A percentile compares a stretch with the other conserved stretches of the same genome.
Conservation (phyloP, 108 stramenopile genomes). For the Aurantiochytrium sp. region DNA sequence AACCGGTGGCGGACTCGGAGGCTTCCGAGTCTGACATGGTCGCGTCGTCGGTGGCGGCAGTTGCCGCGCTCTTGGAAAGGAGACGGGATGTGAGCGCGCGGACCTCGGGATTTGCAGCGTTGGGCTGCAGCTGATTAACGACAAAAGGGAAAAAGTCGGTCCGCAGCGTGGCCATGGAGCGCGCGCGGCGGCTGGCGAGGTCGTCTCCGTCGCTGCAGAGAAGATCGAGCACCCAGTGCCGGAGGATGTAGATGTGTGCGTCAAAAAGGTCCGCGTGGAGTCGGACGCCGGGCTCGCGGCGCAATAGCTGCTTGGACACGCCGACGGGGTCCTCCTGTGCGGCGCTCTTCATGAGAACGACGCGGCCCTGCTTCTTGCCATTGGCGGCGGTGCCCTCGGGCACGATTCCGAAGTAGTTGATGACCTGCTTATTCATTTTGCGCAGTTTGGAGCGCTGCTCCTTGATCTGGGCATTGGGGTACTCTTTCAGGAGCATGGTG, state of each 20-base stretch:
- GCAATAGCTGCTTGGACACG: background rate
- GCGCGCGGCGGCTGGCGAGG: background rate
- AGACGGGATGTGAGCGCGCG: background rate
- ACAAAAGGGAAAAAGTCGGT: conserved; percentile 27
- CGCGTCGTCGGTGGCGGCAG: background rate
- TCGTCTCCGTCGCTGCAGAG: background rate
- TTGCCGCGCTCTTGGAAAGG: no score
- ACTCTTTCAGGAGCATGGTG: conserved; percentile 1
- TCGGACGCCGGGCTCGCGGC: background rate
- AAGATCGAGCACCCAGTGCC: conserved; percentile 3
- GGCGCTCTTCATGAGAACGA: conserved; percentile 8
- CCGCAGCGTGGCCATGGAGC: background rate
- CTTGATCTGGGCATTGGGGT: background rate
- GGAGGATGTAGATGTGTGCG: background rate
- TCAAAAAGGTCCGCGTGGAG: background rate
- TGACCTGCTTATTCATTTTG: background rate
- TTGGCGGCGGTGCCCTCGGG: background rate
- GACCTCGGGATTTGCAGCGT: background rate
- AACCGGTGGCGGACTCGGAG: background rate
- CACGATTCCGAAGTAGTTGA: conserved; percentile 4
- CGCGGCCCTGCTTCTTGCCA: background rate
- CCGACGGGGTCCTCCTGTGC: background rate
- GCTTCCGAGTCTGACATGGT: no score
- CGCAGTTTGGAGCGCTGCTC: background rate
- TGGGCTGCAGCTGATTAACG: conserved; percentile 15